Percentiles rank a stretch among this genome's conserved stretches.
phyloP scores from a whole-genome alignment of 768 basidiomycete species.

The Auricularia cornea region DNA sequence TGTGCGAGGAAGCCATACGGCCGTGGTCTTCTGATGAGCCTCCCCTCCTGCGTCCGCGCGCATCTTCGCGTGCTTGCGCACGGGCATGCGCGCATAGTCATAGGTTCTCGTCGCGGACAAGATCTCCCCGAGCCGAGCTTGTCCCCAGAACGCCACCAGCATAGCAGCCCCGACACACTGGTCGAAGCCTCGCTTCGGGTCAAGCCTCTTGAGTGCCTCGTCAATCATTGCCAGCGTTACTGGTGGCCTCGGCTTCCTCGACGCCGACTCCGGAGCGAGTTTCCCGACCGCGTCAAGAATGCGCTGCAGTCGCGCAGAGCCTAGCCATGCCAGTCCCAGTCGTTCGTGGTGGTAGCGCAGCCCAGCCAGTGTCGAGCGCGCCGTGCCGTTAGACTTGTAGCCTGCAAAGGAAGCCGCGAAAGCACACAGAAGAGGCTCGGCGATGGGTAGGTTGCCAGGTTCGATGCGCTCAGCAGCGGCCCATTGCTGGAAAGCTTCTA shows the following conservation, averaged over 20 bases:
- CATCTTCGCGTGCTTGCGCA: background rate
- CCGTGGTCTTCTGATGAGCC: background rate
- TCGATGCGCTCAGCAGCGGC: background rate
- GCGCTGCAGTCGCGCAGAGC: background rate
- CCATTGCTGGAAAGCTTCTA: background rate
- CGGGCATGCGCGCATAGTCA: background rate
- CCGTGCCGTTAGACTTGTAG: background rate
- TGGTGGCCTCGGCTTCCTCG: conserved; percentile 17
- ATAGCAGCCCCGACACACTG: conserved; percentile 30
- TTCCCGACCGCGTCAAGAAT: background rate
- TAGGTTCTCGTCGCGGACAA: background rate
- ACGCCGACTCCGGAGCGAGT: background rate
- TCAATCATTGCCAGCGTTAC: conserved; percentile 27
- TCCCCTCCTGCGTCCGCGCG: background rate
- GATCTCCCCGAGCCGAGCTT: conserved; percentile 32
- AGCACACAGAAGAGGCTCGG: background rate
- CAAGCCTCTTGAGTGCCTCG: conserved; percentile 15
- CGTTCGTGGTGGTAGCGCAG: background rate
- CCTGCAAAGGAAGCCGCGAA: background rate
- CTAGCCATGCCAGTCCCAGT: background rate
- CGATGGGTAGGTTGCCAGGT: background rate
- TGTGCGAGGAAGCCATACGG: background rate
- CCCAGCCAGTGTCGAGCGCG: background rate
- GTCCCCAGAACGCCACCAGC: conserved; percentile 30
- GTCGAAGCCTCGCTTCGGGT: conserved; percentile 27